Evolutionary conservation across 345 rosid genomes (phyloP), one percentile per base, ranked within the genome.

Genomic region (Lenwebbia sp.): DNA sequence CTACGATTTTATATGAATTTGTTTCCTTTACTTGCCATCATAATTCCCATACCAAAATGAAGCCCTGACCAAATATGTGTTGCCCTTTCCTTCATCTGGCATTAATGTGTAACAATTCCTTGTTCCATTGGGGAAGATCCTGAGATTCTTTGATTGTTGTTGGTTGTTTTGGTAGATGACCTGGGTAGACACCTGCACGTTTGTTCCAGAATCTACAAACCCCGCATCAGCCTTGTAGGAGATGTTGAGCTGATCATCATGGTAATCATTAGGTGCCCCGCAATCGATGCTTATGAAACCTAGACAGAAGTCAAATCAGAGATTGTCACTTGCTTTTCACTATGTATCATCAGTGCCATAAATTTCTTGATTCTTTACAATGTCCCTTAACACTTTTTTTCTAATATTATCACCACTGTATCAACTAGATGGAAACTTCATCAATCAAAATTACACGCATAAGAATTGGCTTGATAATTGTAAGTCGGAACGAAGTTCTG

Each of bases 21-120:
- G n/a, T n/a, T n/a, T n/a, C n/a, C n/a, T n/a, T n/a, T n/a, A n/a
- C 9, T 56, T n/a, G 30, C 37, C 83, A 57, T 95, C 47, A 44
- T 44, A 44, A 44, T 44, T 44, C 47, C 47, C 47, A 44, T 44
- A 44, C 47, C 47, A 44, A 85, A 92, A 94, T 30, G 86, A 86
- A 2, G 94, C 90, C 87, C 95, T 88, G 82, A 95, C 89, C 87
- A 95, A 44, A 85, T 93, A 94, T 50, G 81, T 89, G 51, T 53
- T 87, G 49, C 70, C 60, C 44, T 37, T 75, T 2, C 82, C 76
- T 5, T 85, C 87, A 3, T 76, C n/a, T 5, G 90, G 55, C 14
- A 37, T 84, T 7, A 87, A 54, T 9, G 88, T 84, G 82, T 90
- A 92, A 49, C 94, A 92, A 56, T 87, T 91, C 86, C 89, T 87